Evolutionary conservation across 1,139 yeast species (phyloP), one percentile per base, ranked within the genome.

Genomic region (Geotrichum citri-aurantii): DNA sequence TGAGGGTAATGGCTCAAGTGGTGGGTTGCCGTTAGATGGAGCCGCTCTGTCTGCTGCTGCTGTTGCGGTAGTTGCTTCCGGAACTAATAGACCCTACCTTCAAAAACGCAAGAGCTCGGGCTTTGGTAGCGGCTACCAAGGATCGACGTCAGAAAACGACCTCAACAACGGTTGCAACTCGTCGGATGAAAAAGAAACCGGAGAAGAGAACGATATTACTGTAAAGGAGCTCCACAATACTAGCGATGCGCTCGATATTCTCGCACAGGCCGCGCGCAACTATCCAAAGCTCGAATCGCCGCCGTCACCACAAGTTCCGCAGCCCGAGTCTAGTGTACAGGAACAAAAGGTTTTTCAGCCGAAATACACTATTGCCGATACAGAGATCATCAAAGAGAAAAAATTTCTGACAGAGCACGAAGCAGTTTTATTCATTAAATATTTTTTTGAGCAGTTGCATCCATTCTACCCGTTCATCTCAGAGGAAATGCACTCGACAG

Each of bases 401-500:
- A 83, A 84, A n/a, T 77, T 88, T 54, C 69, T 91, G 19, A 77
- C 87, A 0, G 91, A 82, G 64, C 72, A 68, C 0, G 96, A 89
- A 68, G 95, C 96, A 0, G 80, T 79, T 58, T 72, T 75, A 55
- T 74, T 89, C 42, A 81, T 90, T 33, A 76, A 80, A 52, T 75
- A 85, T 57, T 92, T 88, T 70, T 89, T 89, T 70, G 73, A 82
- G 10, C 83, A 90, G 3, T 81, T 92, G 84, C 95, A 89, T 69
- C 97, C 97, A 0, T 92, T 84, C 70, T 91, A 87, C 72, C 97
- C 97, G 0, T 88, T 85, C 67, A 80, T 92, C 44, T 97, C 97
- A 1, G 76, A 79, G 42, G 88, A 85, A 63, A 71, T 91, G 51
- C 93, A 86, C 60, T 78, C 82, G 56, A 82, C 89, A 0, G 81